These are phyloP conservation scores for Colletotrichum plurivorum DNA, from an alignment of 2,329 filamentous ascomycete species.

Conservation along the genomic window DNA sequence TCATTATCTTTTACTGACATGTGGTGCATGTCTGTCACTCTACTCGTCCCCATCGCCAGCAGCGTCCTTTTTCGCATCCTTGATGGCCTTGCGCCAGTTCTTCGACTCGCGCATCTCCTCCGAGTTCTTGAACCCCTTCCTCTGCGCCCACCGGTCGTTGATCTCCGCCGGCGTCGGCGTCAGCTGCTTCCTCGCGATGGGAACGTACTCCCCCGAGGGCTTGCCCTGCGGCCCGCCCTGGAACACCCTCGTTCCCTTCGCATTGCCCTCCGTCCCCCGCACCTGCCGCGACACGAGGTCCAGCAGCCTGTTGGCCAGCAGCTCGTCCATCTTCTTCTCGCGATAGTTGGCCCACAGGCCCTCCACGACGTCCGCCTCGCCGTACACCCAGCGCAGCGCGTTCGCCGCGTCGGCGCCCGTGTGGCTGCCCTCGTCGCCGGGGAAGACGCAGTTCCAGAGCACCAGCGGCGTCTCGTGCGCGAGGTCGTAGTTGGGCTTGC, in stretches of 20 bases:
- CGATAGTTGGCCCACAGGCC: conserved; percentile 88
- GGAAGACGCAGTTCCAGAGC: conserved; percentile 96
- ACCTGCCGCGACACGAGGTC: conserved; percentile 66
- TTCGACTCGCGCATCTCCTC: conserved; percentile 59
- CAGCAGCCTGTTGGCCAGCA: conserved; percentile 82
- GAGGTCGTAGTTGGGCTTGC: conserved; percentile 91
- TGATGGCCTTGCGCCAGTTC: conserved; percentile 36
- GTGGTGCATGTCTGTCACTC: background rate
- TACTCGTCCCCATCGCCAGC: conserved; percentile 28
- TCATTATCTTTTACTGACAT: background rate
- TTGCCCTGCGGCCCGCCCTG: conserved; percentile 69
- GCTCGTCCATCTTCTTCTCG: conserved; percentile 88
- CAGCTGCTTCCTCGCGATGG: conserved; percentile 65
- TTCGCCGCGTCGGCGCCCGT: conserved; percentile 60
- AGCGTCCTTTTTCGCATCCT: conserved; percentile 16
- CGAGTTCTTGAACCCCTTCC: conserved; percentile 69
- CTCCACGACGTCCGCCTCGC: conserved; percentile 76
- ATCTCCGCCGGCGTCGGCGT: conserved; percentile 67
- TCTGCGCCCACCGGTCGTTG: conserved; percentile 74
- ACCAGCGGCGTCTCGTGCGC: conserved; percentile 91
- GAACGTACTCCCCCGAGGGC: conserved; percentile 67
- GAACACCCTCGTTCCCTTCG: conserved; percentile 57
- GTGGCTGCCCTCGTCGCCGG: conserved; percentile 56
- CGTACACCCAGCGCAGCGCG: conserved; percentile 81
- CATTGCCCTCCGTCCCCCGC: background rate